These are phyloP conservation scores for Rhododendron henanense DNA, from an alignment of 148 eudicot genomes.

Conservation along the genomic window DNA sequence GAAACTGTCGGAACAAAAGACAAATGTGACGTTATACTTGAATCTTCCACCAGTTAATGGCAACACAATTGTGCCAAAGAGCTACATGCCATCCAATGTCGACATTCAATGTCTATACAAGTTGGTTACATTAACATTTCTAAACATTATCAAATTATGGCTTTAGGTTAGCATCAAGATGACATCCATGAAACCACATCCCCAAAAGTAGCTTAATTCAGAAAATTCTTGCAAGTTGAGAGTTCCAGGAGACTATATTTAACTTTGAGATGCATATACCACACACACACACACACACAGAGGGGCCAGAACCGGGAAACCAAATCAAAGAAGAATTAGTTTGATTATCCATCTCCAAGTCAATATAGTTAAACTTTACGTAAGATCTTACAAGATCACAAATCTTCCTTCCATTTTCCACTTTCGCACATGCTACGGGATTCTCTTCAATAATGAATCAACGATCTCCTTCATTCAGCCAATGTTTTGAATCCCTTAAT, in stretches of 20 bases:
- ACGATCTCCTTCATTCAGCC: neutral
- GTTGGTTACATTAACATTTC: neutral
- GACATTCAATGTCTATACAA: neutral
- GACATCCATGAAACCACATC: neutral
- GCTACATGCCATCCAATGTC: neutral
- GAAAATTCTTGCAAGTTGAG: neutral
- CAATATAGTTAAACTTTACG: neutral
- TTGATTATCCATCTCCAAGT: neutral
- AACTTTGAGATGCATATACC: neutral
- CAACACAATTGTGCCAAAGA: neutral
- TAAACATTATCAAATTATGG: neutral
- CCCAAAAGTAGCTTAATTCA: neutral
- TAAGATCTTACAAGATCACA: neutral
- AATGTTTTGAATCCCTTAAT: neutral
- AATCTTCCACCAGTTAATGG: neutral
- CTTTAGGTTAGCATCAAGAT: neutral
- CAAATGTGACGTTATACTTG: neutral
- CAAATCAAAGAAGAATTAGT: neutral
- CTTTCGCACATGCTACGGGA: neutral
- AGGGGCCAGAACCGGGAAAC: neutral
- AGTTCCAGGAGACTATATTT: neutral
- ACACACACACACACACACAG: too few species aligned
- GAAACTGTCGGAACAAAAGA: conserved; percentile 35
- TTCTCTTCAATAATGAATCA: neutral
- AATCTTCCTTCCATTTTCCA: conserved; percentile 2